phyloP scores from a whole-genome alignment of 2,329 filamentous ascomycete species.

The Hyphodiscus sp. region DNA sequence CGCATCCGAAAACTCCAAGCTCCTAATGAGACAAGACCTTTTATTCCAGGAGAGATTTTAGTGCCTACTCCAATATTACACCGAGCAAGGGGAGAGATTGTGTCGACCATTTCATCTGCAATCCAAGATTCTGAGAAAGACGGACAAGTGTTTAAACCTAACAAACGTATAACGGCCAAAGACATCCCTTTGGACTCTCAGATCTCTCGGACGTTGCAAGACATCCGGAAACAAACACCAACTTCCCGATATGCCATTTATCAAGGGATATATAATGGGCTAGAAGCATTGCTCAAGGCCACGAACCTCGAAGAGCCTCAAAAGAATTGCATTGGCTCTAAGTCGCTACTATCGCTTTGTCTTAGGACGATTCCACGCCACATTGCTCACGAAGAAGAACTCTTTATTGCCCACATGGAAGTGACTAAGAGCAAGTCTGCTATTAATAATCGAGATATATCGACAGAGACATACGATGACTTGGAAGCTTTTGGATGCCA shows the following conservation, averaged over 20 bases:
- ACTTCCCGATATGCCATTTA: constrained; percentile 33
- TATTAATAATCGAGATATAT: constrained; percentile 32
- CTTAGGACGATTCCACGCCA: constrained; percentile 42
- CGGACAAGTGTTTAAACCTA: background rate
- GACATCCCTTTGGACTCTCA: constrained; percentile 13
- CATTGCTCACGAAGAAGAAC: constrained; percentile 39
- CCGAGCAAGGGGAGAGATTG: constrained; percentile 19
- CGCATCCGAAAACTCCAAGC: background rate
- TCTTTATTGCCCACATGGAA: constrained; percentile 35
- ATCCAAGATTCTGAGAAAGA: background rate
- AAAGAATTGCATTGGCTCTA: constrained; percentile 24
- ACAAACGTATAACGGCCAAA: constrained; percentile 1
- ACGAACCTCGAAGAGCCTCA: constrained; percentile 27
- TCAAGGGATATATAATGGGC: constrained; percentile 38
- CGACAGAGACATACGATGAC: constrained; percentile 42
- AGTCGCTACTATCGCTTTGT: constrained; percentile 43
- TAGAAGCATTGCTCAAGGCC: constrained; percentile 39
- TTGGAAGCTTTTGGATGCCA: constrained; percentile 39
- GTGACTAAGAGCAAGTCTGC: constrained; percentile 31
- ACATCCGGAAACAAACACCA: constrained; percentile 29
- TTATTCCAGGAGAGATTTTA: constrained; percentile 25
- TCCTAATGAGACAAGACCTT: constrained; percentile 7
- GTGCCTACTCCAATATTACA: constrained; percentile 29
- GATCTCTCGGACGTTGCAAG: constrained; percentile 28
- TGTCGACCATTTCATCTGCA: background rate